These are phyloP conservation scores for Hypocrella siamensis DNA, from an alignment of 2,329 filamentous ascomycete species.

Conservation along the genomic window DNA sequence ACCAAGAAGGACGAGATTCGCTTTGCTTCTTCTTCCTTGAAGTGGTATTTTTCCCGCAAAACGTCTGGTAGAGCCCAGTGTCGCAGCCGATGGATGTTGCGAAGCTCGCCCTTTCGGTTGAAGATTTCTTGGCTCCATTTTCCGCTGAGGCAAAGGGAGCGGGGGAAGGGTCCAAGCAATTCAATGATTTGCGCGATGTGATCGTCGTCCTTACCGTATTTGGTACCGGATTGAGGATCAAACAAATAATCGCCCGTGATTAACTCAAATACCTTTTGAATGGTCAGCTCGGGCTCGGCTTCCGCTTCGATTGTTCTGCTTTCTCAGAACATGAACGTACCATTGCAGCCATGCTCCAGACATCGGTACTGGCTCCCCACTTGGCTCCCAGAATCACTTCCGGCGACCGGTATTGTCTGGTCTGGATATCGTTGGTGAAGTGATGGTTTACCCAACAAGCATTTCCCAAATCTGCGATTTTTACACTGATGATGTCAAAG, in stretches of 20 bases:
- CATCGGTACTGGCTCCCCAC: conserved; percentile 98
- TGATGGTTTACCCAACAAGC: conserved; percentile 98
- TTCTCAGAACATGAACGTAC: conserved; percentile 35
- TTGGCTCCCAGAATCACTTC: conserved; percentile 94
- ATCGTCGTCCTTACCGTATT: conserved; percentile 98
- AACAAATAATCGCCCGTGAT: conserved; percentile 98
- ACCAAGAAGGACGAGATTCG: conserved; percentile 67
- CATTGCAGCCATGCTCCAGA: conserved; percentile 99
- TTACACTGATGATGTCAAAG: conserved; percentile 80
- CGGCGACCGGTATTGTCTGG: conserved; percentile 87
- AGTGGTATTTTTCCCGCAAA: conserved; percentile 92
- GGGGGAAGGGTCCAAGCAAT: conserved; percentile 82
- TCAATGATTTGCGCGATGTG: conserved; percentile 99
- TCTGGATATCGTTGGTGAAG: conserved; percentile 99
- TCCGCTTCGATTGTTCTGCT: not conserved
- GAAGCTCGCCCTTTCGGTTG: conserved; percentile 90
- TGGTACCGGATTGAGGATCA: conserved; percentile 93
- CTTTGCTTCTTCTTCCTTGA: conserved; percentile 65
- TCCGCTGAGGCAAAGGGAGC: conserved; percentile 76
- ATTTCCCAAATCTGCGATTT: conserved; percentile 96
- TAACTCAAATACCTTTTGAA: conserved; percentile 74
- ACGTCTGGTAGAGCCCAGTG: conserved; percentile 95
- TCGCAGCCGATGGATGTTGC: conserved; percentile 89
- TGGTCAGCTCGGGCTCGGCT: not conserved
- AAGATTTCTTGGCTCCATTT: conserved; percentile 99